Evolutionary conservation across 2,329 filamentous ascomycete genomes (phyloP), one percentile per base, ranked within the genome.

Genomic region (Huntiella bhutanensis): DNA sequence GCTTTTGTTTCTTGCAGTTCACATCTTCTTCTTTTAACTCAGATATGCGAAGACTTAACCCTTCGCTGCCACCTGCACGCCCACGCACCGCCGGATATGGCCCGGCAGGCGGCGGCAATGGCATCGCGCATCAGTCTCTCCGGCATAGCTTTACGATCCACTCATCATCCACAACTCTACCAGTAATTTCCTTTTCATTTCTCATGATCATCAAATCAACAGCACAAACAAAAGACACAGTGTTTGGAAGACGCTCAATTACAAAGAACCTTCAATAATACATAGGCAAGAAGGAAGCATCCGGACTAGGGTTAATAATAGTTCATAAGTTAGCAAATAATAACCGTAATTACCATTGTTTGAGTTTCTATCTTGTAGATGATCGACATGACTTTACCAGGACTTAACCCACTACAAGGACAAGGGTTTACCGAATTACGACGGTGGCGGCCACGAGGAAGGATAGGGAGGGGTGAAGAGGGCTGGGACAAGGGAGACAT

Each of bases 31-130:
- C 15, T 47, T 5, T 33, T 47, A 15, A 47, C 46, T 10, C 39
- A 47, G 12, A 34, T 47, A 8, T 47, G 46, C 34, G 46, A 47
- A 22, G 38, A 42, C 13, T 41, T 47, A n/a, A 41, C 43, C 35
- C 46, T 47, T 8, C 33, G 46, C 16, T 47, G 40, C 22, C 22
- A 40, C 4, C 16, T 47, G 12, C 46, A 47, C 19, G 46, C 41
- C n/a, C 33, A 47, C 19, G 43, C 46, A 32, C 33, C 36, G 10
- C 46, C 43, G 22, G 34, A 36, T 34, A 35, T 47, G 33, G 32
- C 46, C 6, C 34, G 38, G n/a, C 40, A 35, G 10, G 19, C 43
- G 19, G 17, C 39, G n/a, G n/a, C 28, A 16, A 22, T 43, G 38
- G 17, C 43, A 5, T 38, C 33, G 19, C 32, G 22, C 10, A 28